Evolutionary conservation across 179 eudicot species (phyloP).

Genomic region (Carnegiea gigantea): DNA sequence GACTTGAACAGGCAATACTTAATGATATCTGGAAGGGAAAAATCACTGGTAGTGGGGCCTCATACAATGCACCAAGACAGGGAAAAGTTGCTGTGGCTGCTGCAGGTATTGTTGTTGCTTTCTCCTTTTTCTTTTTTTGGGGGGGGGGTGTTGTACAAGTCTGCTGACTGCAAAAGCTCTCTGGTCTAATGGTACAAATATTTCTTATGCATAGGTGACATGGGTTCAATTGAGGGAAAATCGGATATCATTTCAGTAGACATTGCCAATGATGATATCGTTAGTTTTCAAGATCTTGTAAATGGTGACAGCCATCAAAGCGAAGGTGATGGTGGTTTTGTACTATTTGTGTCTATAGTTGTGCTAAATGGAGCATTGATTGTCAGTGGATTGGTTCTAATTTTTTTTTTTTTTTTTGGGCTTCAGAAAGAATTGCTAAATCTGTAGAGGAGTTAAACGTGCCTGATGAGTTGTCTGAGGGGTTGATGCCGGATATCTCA

Average conservation of each 20-base stretch:
- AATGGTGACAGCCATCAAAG: constrained; percentile 29
- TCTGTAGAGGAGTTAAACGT: constrained; percentile 31
- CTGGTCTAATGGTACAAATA: constrained; percentile 8
- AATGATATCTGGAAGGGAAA: constrained; percentile 84
- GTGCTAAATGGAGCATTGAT: background rate
- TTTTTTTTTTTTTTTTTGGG: constrained; percentile 6
- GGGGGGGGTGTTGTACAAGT: background rate
- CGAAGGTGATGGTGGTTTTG: constrained; percentile 29
- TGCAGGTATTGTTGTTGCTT: constrained; percentile 43
- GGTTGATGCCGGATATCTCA: constrained; percentile 18
- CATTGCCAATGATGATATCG: constrained; percentile 35
- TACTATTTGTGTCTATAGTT: background rate
- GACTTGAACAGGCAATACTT: constrained; percentile 51
- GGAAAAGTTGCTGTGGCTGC: constrained; percentile 45
- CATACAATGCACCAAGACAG: constrained; percentile 47
- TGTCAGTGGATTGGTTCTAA: constrained; percentile 17
- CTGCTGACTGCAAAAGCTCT: constrained; percentile 1
- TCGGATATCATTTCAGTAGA: constrained; percentile 27
- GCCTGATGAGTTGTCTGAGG: constrained; percentile 31
- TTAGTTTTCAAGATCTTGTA: constrained; percentile 27
- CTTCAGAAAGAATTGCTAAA: constrained; percentile 32
- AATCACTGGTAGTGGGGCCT: constrained; percentile 59
- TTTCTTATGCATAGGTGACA: constrained; percentile 36
- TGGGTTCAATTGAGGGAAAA: constrained; percentile 35
- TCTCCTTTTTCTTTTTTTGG: background rate